phyloP scores from a whole-genome alignment of 2,329 filamentous ascomycete genomes.

The Escovopsis sp. region DNA sequence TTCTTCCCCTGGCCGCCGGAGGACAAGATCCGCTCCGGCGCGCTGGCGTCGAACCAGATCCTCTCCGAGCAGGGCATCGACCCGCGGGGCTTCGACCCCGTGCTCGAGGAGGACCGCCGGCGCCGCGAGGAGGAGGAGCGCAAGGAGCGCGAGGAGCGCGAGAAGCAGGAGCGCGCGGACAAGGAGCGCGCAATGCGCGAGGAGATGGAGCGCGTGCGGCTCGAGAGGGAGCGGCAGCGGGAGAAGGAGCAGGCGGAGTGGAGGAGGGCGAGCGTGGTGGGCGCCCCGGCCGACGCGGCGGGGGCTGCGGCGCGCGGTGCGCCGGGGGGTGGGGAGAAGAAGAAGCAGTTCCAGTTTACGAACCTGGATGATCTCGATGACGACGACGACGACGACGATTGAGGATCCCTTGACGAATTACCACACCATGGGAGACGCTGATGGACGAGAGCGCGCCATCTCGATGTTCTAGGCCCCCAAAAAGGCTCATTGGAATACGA shows the following conservation, averaged over 20 bases:
- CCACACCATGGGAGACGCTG: too few species aligned
- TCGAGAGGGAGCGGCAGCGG: conserved; percentile 29
- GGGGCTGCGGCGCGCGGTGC: conserved; percentile 11
- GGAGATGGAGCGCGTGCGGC: conserved; percentile 23
- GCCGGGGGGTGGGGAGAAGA: conserved; percentile 16
- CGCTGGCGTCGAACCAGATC: conserved; percentile 48
- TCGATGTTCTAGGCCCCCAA: too few species aligned
- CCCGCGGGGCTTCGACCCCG: conserved; percentile 44
- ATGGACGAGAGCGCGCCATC: background rate
- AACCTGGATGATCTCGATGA: conserved; percentile 39
- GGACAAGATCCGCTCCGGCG: conserved; percentile 53
- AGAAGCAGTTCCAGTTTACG: conserved; percentile 42
- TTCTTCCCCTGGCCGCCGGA: conserved; percentile 70
- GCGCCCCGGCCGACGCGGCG: conserved; percentile 12
- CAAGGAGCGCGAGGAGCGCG: conserved; percentile 31
- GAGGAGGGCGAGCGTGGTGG: conserved; percentile 23
- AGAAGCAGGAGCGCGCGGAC: conserved; percentile 31
- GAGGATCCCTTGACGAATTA: background rate
- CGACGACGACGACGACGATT: conserved; percentile 22
- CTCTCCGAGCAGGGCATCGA: conserved; percentile 49
- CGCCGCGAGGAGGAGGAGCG: conserved; percentile 35
- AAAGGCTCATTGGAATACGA: too few species aligned
- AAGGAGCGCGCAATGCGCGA: conserved; percentile 25
- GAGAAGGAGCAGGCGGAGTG: conserved; percentile 28
- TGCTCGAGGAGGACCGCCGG: conserved; percentile 36